phyloP scores from a whole-genome alignment of 2,329 filamentous ascomycete genomes.

The Dothiorella sarmentorum region DNA sequence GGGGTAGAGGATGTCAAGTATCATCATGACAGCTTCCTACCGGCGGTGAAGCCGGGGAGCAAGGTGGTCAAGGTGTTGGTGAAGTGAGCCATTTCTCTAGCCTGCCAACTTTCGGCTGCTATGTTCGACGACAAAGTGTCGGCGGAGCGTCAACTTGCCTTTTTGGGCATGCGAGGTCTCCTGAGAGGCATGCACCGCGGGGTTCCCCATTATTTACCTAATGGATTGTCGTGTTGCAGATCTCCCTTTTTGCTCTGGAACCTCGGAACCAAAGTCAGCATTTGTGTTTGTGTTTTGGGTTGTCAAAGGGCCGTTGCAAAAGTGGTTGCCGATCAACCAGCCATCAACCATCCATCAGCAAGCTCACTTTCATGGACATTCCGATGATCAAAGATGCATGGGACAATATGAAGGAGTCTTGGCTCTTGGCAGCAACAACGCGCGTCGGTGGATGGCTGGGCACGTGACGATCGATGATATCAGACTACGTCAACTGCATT shows the following conservation, averaged over 20 bases:
- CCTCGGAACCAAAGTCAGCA: background rate
- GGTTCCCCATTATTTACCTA: constrained; percentile 3
- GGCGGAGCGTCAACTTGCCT: too few species aligned
- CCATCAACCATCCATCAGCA: too few species aligned
- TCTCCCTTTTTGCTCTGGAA: background rate
- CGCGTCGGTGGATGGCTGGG: background rate
- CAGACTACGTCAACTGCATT: constrained; percentile 11
- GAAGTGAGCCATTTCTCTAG: background rate
- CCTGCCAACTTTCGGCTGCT: too few species aligned
- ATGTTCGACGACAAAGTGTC: too few species aligned
- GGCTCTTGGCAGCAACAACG: too few species aligned
- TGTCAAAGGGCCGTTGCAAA: too few species aligned
- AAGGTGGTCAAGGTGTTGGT: constrained; percentile 34
- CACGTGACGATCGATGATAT: constrained; percentile 16
- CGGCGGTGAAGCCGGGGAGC: constrained; percentile 29
- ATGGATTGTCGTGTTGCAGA: background rate
- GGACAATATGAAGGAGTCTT: too few species aligned
- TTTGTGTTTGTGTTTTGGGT: too few species aligned
- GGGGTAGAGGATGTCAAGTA: constrained; percentile 31
- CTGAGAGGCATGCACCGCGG: background rate
- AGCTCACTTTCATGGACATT: too few species aligned
- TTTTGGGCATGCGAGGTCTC: too few species aligned
- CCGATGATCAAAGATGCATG: background rate
- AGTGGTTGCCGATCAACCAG: background rate
- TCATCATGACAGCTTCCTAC: constrained; percentile 40